These are phyloP conservation scores for Fraxinus cuspidata DNA, from an alignment of 257 asterid genomes.

Conservation along the genomic window DNA sequence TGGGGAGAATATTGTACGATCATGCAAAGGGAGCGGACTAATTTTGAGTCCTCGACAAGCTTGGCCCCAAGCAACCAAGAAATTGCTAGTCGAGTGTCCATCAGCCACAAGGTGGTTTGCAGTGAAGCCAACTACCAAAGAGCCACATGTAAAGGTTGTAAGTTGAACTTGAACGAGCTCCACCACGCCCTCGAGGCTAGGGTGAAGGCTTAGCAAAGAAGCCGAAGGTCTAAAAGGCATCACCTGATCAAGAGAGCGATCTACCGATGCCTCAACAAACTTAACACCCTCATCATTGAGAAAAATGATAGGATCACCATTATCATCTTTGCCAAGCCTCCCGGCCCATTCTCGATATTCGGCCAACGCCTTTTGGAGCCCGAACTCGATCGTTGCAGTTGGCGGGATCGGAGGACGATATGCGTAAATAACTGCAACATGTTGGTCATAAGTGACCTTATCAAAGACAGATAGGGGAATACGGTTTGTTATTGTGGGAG, in stretches of 20 bases:
- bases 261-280: conserved; percentile 75
- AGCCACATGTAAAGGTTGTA: conserved; percentile 79
- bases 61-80: conserved; percentile 85
- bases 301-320: conserved; percentile 46
- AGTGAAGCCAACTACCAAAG: conserved; percentile 74
- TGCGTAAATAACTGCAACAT: conserved; percentile 72
- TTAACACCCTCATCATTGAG: conserved; percentile 69
- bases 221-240: conserved; percentile 52
- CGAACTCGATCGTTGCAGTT: conserved; percentile 47
- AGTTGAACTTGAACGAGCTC: conserved; percentile 80
- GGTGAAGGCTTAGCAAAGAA: conserved; percentile 62
- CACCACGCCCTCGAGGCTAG: conserved; percentile 44
- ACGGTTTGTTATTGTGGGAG: conserved; percentile 36
- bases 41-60: conserved; percentile 54
- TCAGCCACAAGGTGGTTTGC: conserved; percentile 80
- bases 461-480: conserved; percentile 72
- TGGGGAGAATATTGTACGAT: conserved; percentile 60
- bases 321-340: conserved; percentile 51
- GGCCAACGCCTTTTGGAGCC: conserved; percentile 59
- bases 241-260: conserved; percentile 45
- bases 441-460: conserved; percentile 62
- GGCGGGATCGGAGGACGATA: conserved; percentile 77
- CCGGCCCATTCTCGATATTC: conserved; percentile 81
- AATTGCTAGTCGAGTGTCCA: conserved; percentile 69
- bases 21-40: conserved; percentile 52